Conservation (phyloP, 192 early-diverging fungal species). For the Coemansia sp. region DNA sequence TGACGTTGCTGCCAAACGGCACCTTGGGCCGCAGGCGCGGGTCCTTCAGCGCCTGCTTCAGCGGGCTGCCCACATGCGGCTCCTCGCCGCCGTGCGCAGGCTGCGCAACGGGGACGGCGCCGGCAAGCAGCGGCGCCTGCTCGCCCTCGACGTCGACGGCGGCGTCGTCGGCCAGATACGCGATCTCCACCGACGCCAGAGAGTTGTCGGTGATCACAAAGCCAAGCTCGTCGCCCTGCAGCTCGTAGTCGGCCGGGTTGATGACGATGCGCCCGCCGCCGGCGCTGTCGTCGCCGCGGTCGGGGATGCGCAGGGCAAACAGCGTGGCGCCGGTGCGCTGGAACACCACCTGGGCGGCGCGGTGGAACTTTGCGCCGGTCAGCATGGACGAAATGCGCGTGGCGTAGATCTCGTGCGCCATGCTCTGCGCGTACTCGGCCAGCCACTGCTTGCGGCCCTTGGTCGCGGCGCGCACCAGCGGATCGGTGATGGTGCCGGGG, state of each 20-base stretch:
- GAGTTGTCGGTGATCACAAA: constrained; percentile 56
- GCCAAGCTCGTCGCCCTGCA: constrained; percentile 60
- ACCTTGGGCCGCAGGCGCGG: constrained; percentile 23
- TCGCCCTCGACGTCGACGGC: constrained; percentile 17
- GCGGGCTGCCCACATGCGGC: constrained; percentile 22
- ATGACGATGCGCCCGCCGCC: constrained; percentile 40
- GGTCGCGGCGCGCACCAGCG: constrained; percentile 33
- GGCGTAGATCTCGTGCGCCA: constrained; percentile 63
- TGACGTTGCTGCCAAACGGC: constrained; percentile 48
- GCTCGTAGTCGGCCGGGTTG: constrained; percentile 57
- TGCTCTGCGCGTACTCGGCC: constrained; percentile 59
- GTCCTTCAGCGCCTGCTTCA: constrained; percentile 27
- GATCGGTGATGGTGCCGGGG: constrained; percentile 48
- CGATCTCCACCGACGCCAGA: constrained; percentile 42
- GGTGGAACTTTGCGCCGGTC: constrained; percentile 53
- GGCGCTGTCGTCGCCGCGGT: background rate
- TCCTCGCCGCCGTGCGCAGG: background rate
- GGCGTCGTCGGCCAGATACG: constrained; percentile 29
- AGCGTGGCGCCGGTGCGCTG: constrained; percentile 55
- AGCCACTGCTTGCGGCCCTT: constrained; percentile 49
- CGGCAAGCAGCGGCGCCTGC: constrained; percentile 27
- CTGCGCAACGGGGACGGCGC: background rate
- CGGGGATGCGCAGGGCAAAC: constrained; percentile 54
- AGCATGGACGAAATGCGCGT: constrained; percentile 49
- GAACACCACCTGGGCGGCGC: constrained; percentile 57